Evolutionary conservation across 768 basidiomycete genomes (phyloP).

Genomic region (Panellus pusillus): DNA sequence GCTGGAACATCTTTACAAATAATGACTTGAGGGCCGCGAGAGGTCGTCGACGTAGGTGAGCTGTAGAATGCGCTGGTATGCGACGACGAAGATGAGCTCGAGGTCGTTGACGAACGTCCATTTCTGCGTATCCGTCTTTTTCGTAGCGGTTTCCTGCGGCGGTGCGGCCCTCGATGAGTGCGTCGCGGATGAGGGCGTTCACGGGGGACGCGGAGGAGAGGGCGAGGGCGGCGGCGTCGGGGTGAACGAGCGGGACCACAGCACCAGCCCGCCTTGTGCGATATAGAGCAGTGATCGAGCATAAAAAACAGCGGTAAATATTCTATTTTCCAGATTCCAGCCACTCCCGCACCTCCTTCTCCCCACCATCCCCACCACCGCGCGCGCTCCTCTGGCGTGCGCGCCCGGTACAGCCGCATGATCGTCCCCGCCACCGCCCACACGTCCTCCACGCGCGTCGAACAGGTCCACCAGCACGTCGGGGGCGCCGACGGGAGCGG

Average conservation of each 20-base stretch:
- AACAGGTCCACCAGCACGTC: slow-evolving; percentile 92
- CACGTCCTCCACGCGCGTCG: slow-evolving; percentile 89
- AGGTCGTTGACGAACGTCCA: slow-evolving; percentile 96
- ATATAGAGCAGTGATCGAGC: slow-evolving; percentile 96
- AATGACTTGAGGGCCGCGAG: slow-evolving; percentile 74
- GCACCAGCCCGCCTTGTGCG: slow-evolving; percentile 92
- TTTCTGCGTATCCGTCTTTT: slow-evolving; percentile 90
- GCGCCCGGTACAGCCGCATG: slow-evolving; percentile 73
- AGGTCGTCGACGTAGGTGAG: slow-evolving; percentile 93
- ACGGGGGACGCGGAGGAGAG: slow-evolving; percentile 78
- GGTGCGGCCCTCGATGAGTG: slow-evolving; percentile 86
- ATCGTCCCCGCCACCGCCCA: slow-evolving; percentile 83
- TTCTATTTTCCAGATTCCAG: slow-evolving; percentile 42
- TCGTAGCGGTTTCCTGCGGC: slow-evolving; percentile 80
- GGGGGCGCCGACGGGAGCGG: slow-evolving; percentile 71
- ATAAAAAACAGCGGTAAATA: slow-evolving; percentile 38
- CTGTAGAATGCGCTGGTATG: slow-evolving; percentile 94
- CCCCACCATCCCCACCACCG: slow-evolving; percentile 64
- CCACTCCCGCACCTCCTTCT: slow-evolving; percentile 83
- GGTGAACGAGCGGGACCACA: slow-evolving; percentile 95
- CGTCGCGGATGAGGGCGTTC: slow-evolving; percentile 86
- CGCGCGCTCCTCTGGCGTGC: slow-evolving; percentile 44
- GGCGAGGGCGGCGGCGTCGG: slow-evolving; percentile 70
- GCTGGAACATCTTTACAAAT: slow-evolving; percentile 85
- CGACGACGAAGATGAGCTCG: slow-evolving; percentile 96